Evolutionary conservation across 2,329 filamentous ascomycete species (phyloP).

Genomic region (Mollisia scopiformis): DNA sequence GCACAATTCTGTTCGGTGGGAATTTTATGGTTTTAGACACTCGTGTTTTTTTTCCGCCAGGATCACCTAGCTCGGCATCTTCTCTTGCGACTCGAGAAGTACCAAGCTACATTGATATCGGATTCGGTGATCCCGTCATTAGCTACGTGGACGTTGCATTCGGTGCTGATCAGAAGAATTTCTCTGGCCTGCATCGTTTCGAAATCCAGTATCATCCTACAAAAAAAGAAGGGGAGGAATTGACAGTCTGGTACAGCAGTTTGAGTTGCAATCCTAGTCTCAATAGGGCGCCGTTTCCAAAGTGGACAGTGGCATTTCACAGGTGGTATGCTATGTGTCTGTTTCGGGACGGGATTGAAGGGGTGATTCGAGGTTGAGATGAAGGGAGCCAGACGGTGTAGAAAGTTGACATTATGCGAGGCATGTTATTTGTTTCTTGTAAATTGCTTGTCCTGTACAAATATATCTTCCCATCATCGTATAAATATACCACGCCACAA

Average conservation of each 20-base stretch:
- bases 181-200: slow-evolving; percentile 24
- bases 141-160: slow-evolving; percentile 25
- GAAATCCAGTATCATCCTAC: slow-evolving; percentile 3
- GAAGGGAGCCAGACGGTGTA: no score
- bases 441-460: no score
- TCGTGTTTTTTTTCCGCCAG: neutral
- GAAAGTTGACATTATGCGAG: no score
- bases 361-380: slow-evolving; percentile 9
- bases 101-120: neutral
- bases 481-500: no score
- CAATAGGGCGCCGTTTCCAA: slow-evolving; percentile 1
- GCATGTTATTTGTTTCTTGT: no score
- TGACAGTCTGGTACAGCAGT: slow-evolving; percentile 11
- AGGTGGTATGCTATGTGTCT: slow-evolving; percentile 14
- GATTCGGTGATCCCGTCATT: neutral
- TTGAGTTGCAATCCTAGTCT: slow-evolving; percentile 14
- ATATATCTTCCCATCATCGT: no score
- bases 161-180: slow-evolving; percentile 16
- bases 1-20: slow-evolving; percentile 13
- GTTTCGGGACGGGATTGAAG: slow-evolving; percentile 15
- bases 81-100: no score
- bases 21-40: slow-evolving; percentile 24
- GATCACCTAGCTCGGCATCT: no score
- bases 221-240: neutral
- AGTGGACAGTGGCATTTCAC: slow-evolving; percentile 8